Conservation (phyloP, 306 rosid genomes). For the Prunus padus region DNA sequence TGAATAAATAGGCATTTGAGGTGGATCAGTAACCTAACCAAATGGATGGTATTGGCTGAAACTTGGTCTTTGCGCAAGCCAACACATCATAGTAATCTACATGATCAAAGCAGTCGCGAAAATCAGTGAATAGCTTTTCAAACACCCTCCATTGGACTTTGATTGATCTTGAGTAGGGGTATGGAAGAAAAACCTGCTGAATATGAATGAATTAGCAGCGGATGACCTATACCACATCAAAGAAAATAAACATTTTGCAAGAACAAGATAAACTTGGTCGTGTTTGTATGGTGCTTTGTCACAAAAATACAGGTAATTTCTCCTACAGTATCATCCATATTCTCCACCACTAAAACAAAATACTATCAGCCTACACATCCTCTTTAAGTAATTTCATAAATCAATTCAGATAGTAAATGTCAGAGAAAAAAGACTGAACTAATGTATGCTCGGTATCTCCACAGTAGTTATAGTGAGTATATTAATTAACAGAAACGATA, state of each 20-base stretch:
- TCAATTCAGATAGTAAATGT: neutral
- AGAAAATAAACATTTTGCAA: neutral
- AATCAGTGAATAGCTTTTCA: constrained; percentile 84
- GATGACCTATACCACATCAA: neutral
- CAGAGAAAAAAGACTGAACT: neutral
- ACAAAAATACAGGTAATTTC: no score
- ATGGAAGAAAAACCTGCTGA: constrained; percentile 74
- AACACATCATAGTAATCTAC: constrained; percentile 64
- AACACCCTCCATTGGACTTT: constrained; percentile 85
- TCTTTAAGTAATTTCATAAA: neutral
- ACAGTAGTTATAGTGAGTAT: neutral
- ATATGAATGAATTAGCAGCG: neutral
- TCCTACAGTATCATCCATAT: no score
- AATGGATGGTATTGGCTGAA: constrained; percentile 72
- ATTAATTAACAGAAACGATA: neutral
- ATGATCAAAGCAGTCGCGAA: constrained; percentile 70
- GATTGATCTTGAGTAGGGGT: constrained; percentile 60
- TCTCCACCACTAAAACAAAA: neutral
- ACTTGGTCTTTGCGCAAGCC: constrained; percentile 73
- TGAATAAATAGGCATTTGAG: neutral
- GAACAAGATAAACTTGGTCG: neutral
- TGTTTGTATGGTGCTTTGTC: neutral
- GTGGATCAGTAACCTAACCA: constrained; percentile 65
- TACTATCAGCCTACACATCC: neutral
- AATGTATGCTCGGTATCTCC: neutral